Evolutionary conservation across 1,284 basidiomycete genomes (phyloP), one percentile per base, ranked within the genome.

Genomic region (Peniophora sp.): DNA sequence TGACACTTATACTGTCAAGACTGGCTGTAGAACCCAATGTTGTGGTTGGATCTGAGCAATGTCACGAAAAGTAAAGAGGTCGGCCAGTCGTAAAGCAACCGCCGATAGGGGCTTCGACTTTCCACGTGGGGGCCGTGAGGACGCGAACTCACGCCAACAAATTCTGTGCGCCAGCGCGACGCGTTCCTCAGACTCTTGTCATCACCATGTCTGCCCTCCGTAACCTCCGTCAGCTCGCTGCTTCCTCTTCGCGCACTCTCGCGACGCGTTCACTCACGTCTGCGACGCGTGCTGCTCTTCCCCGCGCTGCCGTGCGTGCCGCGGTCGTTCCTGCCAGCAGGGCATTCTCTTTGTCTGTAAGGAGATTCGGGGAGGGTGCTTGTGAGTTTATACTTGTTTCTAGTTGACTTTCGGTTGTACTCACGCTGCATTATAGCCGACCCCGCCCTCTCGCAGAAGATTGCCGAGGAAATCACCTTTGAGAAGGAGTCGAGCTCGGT

Each of bases 391-490:
- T 23, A 41, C 45, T 14, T 49, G 12, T n/a, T n/a, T n/a, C n/a
- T 36, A 10, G 10, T 36, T 62, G 48, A 55, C 44, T 25, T 17
- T 32, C 24, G 19, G 20, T 14, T 46, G 25, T 38, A 43, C 20
- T 5, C 50, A 10, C 48, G 10, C 41, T 23, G n/a, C n/a, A n/a
- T n/a, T n/a, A 36, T 64, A 91, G 86, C 79, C 55, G 92, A 95
- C 65, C 69, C 81, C 23, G 68, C 81, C 36, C 80, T 98, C 45
- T 72, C 82, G 9, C 77, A 84, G 63, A 91, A 89, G 58, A 75
- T 97, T 24, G 69, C 77, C 35, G 85, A 92, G 61, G 95, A 97
- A 71, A 76, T 96, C 60, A 74, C 83, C 56, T 97, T 89, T 67
- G 95, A 98, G 72, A 74, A 79, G 54, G 85, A 92, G 61, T 72